Evolutionary conservation across 768 basidiomycete species (phyloP).

Genomic region (Trametes elegans): DNA sequence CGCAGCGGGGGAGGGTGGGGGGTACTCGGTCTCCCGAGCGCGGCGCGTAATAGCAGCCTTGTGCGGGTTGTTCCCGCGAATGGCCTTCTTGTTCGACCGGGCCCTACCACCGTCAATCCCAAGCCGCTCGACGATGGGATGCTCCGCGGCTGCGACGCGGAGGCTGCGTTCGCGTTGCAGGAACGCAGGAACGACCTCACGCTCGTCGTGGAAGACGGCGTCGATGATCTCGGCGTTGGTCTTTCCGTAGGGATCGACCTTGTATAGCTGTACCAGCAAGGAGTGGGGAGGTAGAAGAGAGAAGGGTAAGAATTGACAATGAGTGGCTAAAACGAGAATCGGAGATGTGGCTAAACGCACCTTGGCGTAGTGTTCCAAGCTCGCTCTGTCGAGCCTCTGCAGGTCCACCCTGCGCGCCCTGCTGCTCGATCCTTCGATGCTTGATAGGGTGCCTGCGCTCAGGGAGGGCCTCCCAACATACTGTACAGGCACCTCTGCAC

Average conservation of each 20-base stretch:
- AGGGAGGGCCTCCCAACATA: too few species aligned
- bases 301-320: too few species aligned
- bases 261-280: not conserved
- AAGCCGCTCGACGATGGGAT: not conserved
- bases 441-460: too few species aligned
- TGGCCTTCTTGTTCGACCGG: not conserved
- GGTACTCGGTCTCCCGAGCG: not conserved
- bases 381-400: too few species aligned
- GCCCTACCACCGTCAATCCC: not conserved
- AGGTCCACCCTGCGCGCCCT: too few species aligned
- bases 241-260: not conserved
- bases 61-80: not conserved
- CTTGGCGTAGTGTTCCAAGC: too few species aligned
- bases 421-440: too few species aligned
- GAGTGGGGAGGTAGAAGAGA: too few species aligned
- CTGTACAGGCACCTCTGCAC: too few species aligned
- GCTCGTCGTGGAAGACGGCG: not conserved
- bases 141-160: not conserved
- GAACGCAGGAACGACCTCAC: not conserved
- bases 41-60: not conserved
- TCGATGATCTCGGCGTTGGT: not conserved
- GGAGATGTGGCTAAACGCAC: too few species aligned
- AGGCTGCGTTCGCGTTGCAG: not conserved
- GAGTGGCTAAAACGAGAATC: too few species aligned
- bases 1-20: not conserved